phyloP scores from a whole-genome alignment of 129 eudicot species.

The Escallonia herrerae region DNA sequence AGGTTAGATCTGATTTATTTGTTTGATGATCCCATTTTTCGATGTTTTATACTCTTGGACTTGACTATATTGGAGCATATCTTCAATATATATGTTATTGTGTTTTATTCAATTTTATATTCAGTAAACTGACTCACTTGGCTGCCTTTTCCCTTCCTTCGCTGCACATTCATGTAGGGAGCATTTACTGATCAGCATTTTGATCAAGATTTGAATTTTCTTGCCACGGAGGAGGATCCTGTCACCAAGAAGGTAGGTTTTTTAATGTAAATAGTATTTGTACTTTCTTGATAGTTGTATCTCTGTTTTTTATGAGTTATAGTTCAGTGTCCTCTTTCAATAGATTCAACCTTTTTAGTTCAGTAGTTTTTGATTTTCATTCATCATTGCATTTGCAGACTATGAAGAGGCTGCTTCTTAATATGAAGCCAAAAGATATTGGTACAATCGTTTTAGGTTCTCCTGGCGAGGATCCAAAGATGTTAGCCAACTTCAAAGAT shows the following conservation, averaged over 20 bases:
- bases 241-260: conserved; percentile 76
- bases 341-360: too few relatives aligned
- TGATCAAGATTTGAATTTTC: conserved; percentile 78
- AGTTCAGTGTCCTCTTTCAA: neutral
- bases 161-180: conserved; percentile 44
- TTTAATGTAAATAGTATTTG: neutral
- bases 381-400: conserved; percentile 39
- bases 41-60: neutral
- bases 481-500: conserved; percentile 87
- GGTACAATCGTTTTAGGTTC: conserved; percentile 60
- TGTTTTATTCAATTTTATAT: too few relatives aligned
- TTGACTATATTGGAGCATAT: too few relatives aligned
- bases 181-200: conserved; percentile 73
- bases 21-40: neutral
- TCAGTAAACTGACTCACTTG: neutral
- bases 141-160: neutral
- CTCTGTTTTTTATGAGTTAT: neutral
- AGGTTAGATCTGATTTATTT: conserved; percentile 36
- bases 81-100: too few relatives aligned
- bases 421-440: conserved; percentile 77
- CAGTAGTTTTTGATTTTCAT: neutral
- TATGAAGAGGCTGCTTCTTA: conserved; percentile 60
- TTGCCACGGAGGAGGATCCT: conserved; percentile 88
- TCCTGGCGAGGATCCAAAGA: conserved; percentile 91
- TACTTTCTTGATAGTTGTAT: neutral